Evolutionary conservation across 495 filamentous ascomycete species (phyloP).

Genomic region (Aspergillus avenaceus): DNA sequence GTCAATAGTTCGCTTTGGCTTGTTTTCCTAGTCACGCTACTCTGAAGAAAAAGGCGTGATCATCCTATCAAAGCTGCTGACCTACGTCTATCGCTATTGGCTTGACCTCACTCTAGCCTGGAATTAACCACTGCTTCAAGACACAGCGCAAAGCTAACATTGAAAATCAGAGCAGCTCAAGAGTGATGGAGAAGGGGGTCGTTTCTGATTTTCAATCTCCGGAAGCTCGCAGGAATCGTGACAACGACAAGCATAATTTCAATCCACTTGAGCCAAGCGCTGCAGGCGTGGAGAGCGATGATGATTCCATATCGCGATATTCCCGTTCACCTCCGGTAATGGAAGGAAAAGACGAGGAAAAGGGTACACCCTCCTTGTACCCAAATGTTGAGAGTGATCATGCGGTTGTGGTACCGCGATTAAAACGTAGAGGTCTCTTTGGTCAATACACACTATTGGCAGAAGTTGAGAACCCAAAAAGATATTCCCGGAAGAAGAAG

Average conservation of each 20-base stretch:
- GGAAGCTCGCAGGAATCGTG: neutral
- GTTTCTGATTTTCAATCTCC: neutral
- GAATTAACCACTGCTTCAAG: no score
- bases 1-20: neutral
- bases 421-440: constrained; percentile 70
- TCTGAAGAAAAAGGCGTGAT: neutral
- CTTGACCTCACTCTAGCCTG: neutral
- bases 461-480: constrained; percentile 71
- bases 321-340: constrained; percentile 1
- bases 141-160: neutral
- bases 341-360: constrained; percentile 21
- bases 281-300: neutral
- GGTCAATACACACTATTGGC: constrained; percentile 71
- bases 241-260: neutral
- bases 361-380: constrained; percentile 2
- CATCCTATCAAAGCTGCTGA: neutral
- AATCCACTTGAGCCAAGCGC: neutral
- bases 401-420: constrained; percentile 52
- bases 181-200: neutral
- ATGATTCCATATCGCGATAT: constrained; percentile 7
- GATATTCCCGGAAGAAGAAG: constrained; percentile 69
- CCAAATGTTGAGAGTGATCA: constrained; percentile 18
- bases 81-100: neutral
- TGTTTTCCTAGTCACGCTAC: neutral
- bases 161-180: neutral